A percentile compares a stretch with the other conserved stretches of the same genome.
Evolutionary conservation across 768 basidiomycete species (phyloP).

Genomic region (Boletus rufocinnamomeus): DNA sequence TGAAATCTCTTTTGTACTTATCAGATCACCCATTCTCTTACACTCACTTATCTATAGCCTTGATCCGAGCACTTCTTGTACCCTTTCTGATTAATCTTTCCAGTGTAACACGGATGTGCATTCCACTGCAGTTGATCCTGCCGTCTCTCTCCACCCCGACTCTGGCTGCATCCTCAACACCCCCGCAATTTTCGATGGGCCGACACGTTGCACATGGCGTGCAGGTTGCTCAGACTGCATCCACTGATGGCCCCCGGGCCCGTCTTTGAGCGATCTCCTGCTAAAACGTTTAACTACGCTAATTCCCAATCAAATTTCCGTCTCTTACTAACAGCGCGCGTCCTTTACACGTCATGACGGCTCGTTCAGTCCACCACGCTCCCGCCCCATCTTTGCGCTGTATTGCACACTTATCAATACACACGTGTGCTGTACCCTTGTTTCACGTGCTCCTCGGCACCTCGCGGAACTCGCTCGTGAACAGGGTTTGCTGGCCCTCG

Average conservation of each 20-base stretch:
- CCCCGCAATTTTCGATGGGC: slow-evolving; percentile 2
- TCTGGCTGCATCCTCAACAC: background rate
- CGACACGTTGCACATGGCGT: slow-evolving; percentile 5
- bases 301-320: slow-evolving; percentile 32
- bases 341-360: slow-evolving; percentile 26
- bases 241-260: slow-evolving; percentile 12
- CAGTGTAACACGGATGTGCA: background rate
- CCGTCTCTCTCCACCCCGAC: background rate
- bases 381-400: slow-evolving; percentile 6
- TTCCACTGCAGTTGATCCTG: slow-evolving; percentile 7
- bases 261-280: slow-evolving; percentile 24
- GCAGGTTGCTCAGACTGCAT: background rate
- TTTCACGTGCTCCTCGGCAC: slow-evolving; percentile 31
- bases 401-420: slow-evolving; percentile 1
- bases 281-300: slow-evolving; percentile 36
- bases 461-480: slow-evolving; percentile 14
- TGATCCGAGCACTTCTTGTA: background rate
- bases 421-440: slow-evolving; percentile 7
- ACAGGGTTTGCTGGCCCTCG: slow-evolving; percentile 11
- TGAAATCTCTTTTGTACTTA: slow-evolving; percentile 13
- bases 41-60: background rate
- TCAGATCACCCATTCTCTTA: slow-evolving; percentile 12
- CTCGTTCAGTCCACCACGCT: slow-evolving; percentile 4
- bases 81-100: background rate
- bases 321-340: slow-evolving; percentile 19